A percentile compares a stretch with the other conserved stretches of the same genome.
Conservation (phyloP, 1,284 basidiomycete genomes). For the Fomitopsis betulina region DNA sequence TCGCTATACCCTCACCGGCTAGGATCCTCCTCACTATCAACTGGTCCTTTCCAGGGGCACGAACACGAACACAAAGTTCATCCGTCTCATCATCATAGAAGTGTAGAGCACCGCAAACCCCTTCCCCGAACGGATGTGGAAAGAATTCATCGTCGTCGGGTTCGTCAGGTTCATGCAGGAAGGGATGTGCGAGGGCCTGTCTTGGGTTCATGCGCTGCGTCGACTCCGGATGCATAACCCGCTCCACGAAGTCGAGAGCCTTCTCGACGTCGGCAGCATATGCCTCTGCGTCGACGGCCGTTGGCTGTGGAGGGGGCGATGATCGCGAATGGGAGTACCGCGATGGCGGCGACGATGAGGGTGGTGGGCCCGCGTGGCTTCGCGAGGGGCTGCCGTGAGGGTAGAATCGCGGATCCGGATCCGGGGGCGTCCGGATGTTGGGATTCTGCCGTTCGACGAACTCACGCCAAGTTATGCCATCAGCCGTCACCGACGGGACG, state of each 20-base stretch:
- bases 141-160: slow-evolving; percentile 58
- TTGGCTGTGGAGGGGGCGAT: slow-evolving; percentile 17
- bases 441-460: slow-evolving; percentile 81
- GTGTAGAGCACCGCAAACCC: slow-evolving; percentile 58
- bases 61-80: slow-evolving; percentile 44
- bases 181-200: slow-evolving; percentile 73
- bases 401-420: slow-evolving; percentile 47
- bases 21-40: slow-evolving; percentile 37
- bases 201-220: slow-evolving; percentile 74
- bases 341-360: slow-evolving; percentile 24
- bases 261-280: slow-evolving; percentile 57
- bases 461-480: slow-evolving; percentile 65
- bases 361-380: slow-evolving; percentile 22
- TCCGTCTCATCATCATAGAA: slow-evolving; percentile 53
- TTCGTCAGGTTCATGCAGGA: slow-evolving; percentile 45
- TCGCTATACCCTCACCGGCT: slow-evolving; percentile 68
- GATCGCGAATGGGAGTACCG: slow-evolving; percentile 20
- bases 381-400: slow-evolving; percentile 36
- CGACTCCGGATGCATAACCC: slow-evolving; percentile 70
- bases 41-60: slow-evolving; percentile 17
- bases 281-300: slow-evolving; percentile 23
- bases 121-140: slow-evolving; percentile 63
- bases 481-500: slow-evolving; percentile 65
- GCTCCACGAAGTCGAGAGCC: slow-evolving; percentile 71
- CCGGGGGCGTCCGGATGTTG: slow-evolving; percentile 53